phyloP scores from a whole-genome alignment of 2,329 filamentous ascomycete species.

The Venturia aucupariae region DNA sequence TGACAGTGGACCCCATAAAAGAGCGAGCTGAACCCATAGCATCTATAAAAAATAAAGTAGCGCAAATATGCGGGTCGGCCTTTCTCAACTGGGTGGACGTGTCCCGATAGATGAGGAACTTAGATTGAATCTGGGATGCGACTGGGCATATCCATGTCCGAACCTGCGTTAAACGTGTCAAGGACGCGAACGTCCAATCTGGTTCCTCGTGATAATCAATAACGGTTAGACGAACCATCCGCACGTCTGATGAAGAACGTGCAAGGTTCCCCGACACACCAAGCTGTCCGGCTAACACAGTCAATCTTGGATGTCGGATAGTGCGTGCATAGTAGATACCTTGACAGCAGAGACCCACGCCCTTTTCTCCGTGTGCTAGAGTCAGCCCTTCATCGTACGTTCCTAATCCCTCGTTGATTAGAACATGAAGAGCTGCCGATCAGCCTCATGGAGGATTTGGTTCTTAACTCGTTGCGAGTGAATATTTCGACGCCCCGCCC shows the following conservation, averaged over 20 bases:
- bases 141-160: background rate
- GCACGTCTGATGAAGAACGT: background rate
- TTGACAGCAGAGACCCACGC: background rate
- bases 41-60: background rate
- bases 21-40: background rate
- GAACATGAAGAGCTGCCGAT: background rate
- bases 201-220: background rate
- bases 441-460: constrained; percentile 1
- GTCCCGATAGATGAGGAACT: background rate
- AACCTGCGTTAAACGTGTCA: background rate
- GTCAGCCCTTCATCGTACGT: background rate
- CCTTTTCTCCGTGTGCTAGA: background rate
- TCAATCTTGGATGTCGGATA: background rate
- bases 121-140: background rate
- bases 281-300: background rate
- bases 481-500: background rate
- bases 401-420: background rate
- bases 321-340: too few species aligned
- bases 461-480: background rate
- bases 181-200: background rate
- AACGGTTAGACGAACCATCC: background rate
- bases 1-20: background rate
- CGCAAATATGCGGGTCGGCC: background rate
- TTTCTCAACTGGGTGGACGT: background rate
- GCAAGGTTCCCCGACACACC: background rate